These are phyloP conservation scores for Candida sp. DNA, from an alignment of 1,139 yeast genomes.

Conservation along the genomic window DNA sequence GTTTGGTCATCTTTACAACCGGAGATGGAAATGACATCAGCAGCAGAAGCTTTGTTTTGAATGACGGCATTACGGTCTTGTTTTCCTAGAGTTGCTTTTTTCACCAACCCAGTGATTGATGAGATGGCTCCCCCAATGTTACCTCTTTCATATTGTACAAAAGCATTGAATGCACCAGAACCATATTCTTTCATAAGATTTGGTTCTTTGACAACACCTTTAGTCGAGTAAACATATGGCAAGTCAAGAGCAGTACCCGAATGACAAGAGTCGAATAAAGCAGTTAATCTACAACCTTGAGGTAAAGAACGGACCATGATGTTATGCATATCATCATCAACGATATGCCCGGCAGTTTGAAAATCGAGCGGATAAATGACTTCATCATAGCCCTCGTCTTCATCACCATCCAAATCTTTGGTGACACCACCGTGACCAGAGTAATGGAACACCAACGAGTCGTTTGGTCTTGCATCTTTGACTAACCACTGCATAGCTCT, in stretches of 20 bases:
- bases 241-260: constrained; percentile 89
- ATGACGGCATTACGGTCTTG: constrained; percentile 25
- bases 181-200: constrained; percentile 84
- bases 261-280: constrained; percentile 88
- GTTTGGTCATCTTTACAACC: constrained; percentile 89
- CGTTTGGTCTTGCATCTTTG: constrained; percentile 78
- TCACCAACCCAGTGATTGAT: constrained; percentile 45
- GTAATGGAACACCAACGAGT: constrained; percentile 79
- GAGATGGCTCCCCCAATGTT: constrained; percentile 53
- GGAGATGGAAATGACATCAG: constrained; percentile 81
- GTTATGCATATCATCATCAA: constrained; percentile 84
- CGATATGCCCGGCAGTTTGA: constrained; percentile 64
- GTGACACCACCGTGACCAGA: constrained; percentile 94
- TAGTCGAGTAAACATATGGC: constrained; percentile 85
- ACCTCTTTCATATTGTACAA: constrained; percentile 69
- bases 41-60: constrained; percentile 71
- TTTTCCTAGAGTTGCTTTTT: constrained; percentile 26
- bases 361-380: constrained; percentile 90
- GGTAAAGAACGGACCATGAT: constrained; percentile 75
- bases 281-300: constrained; percentile 82
- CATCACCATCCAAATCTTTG: constrained; percentile 81
- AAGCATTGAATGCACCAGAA: constrained; percentile 65
- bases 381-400: constrained; percentile 84
- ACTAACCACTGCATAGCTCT: constrained; percentile 94
- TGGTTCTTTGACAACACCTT: constrained; percentile 88